Percentiles rank a stretch among this genome's conserved stretches.
Conservation (phyloP, 495 filamentous ascomycete species). For the Neurospora africana region DNA sequence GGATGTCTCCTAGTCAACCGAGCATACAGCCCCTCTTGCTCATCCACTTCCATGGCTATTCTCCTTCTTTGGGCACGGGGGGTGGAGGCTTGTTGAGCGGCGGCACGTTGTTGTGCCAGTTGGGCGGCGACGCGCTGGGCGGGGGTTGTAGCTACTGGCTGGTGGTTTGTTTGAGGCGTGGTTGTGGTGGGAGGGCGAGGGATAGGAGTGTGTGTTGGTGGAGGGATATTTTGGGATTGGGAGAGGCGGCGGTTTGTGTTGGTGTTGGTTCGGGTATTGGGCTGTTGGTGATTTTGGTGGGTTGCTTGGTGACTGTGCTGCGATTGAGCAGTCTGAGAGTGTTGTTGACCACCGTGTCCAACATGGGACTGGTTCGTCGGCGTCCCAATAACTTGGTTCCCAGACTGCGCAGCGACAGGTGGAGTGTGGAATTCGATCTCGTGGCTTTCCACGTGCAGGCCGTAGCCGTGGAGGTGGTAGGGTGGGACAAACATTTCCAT, state of each 20-base stretch:
- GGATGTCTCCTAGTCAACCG: not conserved
- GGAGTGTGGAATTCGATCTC: not conserved
- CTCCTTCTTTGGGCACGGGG: not conserved
- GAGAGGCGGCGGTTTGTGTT: not conserved
- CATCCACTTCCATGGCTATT: not conserved
- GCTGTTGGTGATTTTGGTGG: not conserved
- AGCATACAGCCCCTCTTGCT: not conserved
- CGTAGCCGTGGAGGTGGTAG: not conserved
- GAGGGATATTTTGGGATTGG: not conserved
- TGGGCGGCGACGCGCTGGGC: not conserved
- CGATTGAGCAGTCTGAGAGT: not conserved
- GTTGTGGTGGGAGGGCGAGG: not conserved
- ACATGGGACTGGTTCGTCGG: not conserved
- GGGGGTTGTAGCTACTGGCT: not conserved
- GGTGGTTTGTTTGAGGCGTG: not conserved
- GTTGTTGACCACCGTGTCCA: not conserved
- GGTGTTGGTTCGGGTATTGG: not conserved
- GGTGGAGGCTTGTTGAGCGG: not conserved
- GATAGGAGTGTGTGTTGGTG: not conserved
- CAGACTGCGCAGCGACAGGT: accelerated
- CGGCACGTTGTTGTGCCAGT: not conserved
- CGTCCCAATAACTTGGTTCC: not conserved
- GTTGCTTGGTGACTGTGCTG: not conserved
- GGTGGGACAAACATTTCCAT: not conserved
- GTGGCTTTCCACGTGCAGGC: not conserved